phyloP scores from a whole-genome alignment of 2,329 filamentous ascomycete species.

The Hirsutella rhossiliensis region DNA sequence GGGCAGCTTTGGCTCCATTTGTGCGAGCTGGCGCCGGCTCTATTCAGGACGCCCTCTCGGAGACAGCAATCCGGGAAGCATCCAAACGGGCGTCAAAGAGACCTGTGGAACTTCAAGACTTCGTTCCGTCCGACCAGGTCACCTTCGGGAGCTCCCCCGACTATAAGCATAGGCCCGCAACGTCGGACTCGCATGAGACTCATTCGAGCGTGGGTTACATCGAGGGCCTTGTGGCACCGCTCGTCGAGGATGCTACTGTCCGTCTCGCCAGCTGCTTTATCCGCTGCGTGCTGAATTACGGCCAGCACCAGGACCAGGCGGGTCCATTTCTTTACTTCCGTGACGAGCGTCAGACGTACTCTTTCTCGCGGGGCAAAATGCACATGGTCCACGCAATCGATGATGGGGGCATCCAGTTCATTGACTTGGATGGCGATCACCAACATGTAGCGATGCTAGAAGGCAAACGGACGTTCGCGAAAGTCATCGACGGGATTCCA shows the following conservation, averaged over 20 bases:
- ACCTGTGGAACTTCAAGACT: too few species aligned
- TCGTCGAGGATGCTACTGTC: slow-evolving; percentile 1
- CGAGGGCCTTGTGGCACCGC: neutral
- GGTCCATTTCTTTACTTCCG: neutral
- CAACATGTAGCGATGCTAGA: neutral
- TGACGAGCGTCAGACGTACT: neutral
- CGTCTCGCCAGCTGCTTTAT: too few species aligned
- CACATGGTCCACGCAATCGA: slow-evolving; percentile 1
- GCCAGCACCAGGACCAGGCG: neutral
- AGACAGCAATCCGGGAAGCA: too few species aligned
- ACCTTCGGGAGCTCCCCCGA: neutral
- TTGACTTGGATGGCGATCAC: neutral
- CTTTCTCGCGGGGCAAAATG: neutral
- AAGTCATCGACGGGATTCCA: too few species aligned
- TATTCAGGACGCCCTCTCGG: too few species aligned
- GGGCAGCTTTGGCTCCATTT: too few species aligned
- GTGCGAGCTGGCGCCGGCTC: too few species aligned
- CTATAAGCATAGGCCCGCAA: neutral
- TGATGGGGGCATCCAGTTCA: slow-evolving; percentile 2
- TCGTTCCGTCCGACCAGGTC: too few species aligned
- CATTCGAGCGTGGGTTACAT: neutral
- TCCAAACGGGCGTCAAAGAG: too few species aligned
- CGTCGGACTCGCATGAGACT: neutral
- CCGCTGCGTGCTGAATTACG: too few species aligned
- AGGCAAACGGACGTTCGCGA: too few species aligned